Evolutionary conservation across 139 green algal species (phyloP).

Genomic region (Chlamydomonas sphaeroides): DNA sequence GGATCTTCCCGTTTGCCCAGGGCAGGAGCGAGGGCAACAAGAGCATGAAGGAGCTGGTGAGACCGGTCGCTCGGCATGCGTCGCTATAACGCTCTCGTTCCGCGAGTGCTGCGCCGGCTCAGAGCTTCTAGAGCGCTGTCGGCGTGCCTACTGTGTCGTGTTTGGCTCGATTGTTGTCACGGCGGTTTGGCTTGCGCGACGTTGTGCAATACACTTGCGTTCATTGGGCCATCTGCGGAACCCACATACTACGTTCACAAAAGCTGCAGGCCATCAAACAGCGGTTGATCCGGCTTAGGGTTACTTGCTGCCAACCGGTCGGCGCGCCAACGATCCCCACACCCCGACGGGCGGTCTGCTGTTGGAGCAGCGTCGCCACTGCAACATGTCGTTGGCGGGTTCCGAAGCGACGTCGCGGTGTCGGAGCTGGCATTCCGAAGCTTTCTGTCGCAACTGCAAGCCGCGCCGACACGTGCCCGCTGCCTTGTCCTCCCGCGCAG

Average conservation of each 20-base stretch:
- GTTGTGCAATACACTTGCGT: neutral
- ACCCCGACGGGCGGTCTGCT: neutral
- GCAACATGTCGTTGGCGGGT: rapidly evolving
- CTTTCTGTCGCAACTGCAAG: neutral
- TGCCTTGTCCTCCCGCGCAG: slow-evolving; percentile 17
- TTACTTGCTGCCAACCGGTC: no score
- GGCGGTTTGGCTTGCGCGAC: neutral
- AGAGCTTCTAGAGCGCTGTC: neutral
- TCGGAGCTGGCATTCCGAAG: neutral
- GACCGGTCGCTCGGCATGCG: neutral
- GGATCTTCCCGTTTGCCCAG: slow-evolving; percentile 69
- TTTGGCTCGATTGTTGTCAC: neutral
- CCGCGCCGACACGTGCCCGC: neutral
- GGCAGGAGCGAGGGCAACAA: slow-evolving; percentile 66
- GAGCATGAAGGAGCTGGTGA: slow-evolving; percentile 71
- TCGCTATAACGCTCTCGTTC: neutral
- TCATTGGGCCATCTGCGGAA: no score
- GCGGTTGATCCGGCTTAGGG: no score
- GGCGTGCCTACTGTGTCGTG: no score
- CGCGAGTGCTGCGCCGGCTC: neutral
- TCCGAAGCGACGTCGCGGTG: no score
- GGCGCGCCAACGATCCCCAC: no score
- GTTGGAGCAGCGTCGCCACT: neutral
- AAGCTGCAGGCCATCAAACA: no score
- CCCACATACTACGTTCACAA: no score